Percentiles rank a stretch among this genome's conserved stretches.
Conservation (phyloP, 2,329 filamentous ascomycete genomes). For the Ustulina deusta region DNA sequence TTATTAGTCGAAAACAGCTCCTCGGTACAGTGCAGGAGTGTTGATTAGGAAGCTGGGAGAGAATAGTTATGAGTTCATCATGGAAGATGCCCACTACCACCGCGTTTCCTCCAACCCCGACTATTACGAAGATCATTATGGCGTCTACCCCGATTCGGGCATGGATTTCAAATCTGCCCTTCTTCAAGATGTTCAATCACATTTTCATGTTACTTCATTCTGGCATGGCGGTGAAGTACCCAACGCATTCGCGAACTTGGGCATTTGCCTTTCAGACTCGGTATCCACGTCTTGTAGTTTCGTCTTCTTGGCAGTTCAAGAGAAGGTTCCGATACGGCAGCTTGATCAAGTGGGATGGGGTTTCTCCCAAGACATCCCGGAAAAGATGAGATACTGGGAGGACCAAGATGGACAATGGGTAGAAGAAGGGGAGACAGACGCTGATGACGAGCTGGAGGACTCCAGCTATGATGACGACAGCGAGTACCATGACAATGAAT, state of each 20-base stretch:
- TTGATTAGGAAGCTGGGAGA: constrained; percentile 12
- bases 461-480: not conserved
- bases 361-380: not conserved
- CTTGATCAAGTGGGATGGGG: not conserved
- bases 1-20: constrained; percentile 27
- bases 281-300: constrained; percentile 19
- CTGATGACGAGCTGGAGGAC: not conserved
- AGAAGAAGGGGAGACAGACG: not conserved
- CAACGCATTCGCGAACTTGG: constrained; percentile 12
- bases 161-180: constrained; percentile 31
- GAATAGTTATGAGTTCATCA: constrained; percentile 15
- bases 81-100: constrained; percentile 22
- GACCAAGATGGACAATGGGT: not conserved
- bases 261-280: not conserved
- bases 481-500: not conserved
- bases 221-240: constrained; percentile 22
- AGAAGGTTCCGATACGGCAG: not conserved
- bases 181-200: constrained; percentile 1
- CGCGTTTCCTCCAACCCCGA: constrained; percentile 5
- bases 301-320: constrained; percentile 8
- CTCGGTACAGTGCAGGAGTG: constrained; percentile 26
- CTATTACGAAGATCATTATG: constrained; percentile 11
- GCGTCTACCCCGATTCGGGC: constrained; percentile 1
- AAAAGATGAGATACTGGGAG: constrained; percentile 13
- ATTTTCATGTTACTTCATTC: constrained; percentile 13